phyloP scores from a whole-genome alignment of 2,329 filamentous ascomycete species.

The Claviceps fusiformis region DNA sequence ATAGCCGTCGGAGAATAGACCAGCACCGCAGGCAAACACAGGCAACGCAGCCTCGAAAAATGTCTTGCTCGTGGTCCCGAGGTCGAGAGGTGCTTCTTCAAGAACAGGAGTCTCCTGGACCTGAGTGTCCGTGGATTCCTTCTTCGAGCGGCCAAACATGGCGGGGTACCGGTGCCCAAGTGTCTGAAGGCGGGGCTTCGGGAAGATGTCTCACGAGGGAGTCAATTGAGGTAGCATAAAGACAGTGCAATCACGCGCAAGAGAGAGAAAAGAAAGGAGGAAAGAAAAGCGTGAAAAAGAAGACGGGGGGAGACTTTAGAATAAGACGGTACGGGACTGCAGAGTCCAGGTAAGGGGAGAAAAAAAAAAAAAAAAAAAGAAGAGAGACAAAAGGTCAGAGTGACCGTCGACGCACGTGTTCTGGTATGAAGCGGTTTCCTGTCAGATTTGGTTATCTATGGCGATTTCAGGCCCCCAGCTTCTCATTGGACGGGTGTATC shows the following conservation, averaged over 20 bases:
- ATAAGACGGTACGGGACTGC: too few relatives aligned
- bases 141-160: neutral
- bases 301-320: neutral
- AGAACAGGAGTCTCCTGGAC: neutral
- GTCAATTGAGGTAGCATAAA: too few relatives aligned
- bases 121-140: neutral
- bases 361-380: neutral
- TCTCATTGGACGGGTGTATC: too few relatives aligned
- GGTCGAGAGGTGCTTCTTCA: constrained; percentile 5
- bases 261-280: too few relatives aligned
- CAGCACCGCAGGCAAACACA: constrained; percentile 77
- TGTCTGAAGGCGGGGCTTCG: too few relatives aligned
- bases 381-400: neutral
- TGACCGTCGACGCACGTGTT: neutral
- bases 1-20: constrained; percentile 84
- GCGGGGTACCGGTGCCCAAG: neutral
- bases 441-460: too few relatives aligned
- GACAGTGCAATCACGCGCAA: too few relatives aligned
- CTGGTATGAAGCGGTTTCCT: neutral
- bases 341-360: too few relatives aligned
- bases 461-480: too few relatives aligned
- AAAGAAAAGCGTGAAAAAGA: neutral
- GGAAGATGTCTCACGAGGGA: too few relatives aligned
- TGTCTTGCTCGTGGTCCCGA: constrained; percentile 7
- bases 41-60: constrained; percentile 32